phyloP scores from a whole-genome alignment of 1,284 basidiomycete species.

The Inonotus hispidus region DNA sequence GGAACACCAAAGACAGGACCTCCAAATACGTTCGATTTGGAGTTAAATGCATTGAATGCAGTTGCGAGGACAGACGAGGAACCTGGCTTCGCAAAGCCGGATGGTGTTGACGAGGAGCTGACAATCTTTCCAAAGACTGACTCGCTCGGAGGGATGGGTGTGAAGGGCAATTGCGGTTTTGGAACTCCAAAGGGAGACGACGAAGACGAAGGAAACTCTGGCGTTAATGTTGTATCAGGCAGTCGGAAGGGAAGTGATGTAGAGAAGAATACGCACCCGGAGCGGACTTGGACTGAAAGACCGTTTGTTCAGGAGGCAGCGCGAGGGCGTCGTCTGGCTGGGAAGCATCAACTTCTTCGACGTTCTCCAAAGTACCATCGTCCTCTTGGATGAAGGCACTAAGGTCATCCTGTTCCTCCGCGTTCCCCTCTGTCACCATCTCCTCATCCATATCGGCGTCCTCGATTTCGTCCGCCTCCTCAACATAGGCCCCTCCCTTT shows the following conservation, averaged over 20 bases:
- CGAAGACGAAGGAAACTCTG: slow-evolving; percentile 1
- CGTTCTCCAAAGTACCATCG: slow-evolving; percentile 21
- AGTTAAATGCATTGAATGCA: background rate
- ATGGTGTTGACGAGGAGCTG: slow-evolving; percentile 10
- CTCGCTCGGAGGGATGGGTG: slow-evolving; percentile 8
- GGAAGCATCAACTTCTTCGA: slow-evolving; percentile 24
- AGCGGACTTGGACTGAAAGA: background rate
- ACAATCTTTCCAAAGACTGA: slow-evolving; percentile 25
- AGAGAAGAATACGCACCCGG: background rate
- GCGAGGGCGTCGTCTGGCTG: slow-evolving; percentile 11
- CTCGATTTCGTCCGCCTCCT: background rate
- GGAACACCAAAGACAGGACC: slow-evolving; percentile 23
- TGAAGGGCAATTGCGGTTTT: background rate
- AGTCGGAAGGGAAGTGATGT: background rate
- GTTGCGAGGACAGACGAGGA: slow-evolving; percentile 10
- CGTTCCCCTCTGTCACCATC: slow-evolving; percentile 21
- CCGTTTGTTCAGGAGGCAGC: background rate
- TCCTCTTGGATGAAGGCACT: slow-evolving; percentile 21
- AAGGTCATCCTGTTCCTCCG: slow-evolving; percentile 18
- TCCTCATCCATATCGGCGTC: slow-evolving; percentile 15
- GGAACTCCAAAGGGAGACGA: slow-evolving; percentile 3
- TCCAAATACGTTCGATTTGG: slow-evolving; percentile 27
- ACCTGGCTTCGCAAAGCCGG: slow-evolving; percentile 3
- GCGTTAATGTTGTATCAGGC: background rate
- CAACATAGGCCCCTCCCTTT: background rate